Conservation (phyloP, 225 moss, liverwort and hornwort genomes). For the Marchantia polymorpha region DNA sequence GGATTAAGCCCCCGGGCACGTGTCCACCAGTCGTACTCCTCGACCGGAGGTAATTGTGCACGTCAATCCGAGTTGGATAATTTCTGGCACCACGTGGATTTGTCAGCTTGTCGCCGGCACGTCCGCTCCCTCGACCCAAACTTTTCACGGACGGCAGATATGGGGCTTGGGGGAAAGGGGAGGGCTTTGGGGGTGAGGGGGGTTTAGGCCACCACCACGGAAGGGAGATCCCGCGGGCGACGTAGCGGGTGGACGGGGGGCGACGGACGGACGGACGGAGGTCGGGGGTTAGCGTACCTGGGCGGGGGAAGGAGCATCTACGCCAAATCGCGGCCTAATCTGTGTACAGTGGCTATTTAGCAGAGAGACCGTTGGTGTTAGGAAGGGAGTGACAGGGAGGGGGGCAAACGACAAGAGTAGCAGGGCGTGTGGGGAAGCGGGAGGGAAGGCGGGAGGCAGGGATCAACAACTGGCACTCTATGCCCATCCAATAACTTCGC, state of each 20-base stretch:
- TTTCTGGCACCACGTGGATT: constrained; percentile 21
- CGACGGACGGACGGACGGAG: not conserved
- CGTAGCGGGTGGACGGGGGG: too few species aligned
- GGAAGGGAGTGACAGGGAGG: not conserved
- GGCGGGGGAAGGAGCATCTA: not conserved
- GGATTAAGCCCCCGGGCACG: not conserved
- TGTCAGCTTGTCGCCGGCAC: constrained; percentile 21
- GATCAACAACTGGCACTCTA: constrained; percentile 23
- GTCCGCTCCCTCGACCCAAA: not conserved
- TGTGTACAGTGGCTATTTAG: not conserved
- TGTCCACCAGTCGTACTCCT: not conserved
- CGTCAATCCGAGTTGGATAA: constrained; percentile 26
- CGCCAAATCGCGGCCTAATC: not conserved
- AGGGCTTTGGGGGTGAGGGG: too few species aligned
- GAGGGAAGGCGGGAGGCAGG: constrained; percentile 6
- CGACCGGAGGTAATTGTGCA: constrained; percentile 15
- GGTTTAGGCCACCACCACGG: too few species aligned
- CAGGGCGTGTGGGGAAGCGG: constrained; percentile 7
- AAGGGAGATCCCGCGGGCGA: too few species aligned
- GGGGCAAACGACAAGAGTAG: constrained; percentile 1
- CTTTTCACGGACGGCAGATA: too few species aligned
- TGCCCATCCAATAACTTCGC: not conserved
- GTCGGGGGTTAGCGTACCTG: not conserved
- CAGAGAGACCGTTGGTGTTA: not conserved
- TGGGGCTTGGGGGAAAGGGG: too few species aligned